These are phyloP conservation scores for Ustilago loliicola DNA, from an alignment of 1,284 basidiomycete genomes.

Conservation along the genomic window DNA sequence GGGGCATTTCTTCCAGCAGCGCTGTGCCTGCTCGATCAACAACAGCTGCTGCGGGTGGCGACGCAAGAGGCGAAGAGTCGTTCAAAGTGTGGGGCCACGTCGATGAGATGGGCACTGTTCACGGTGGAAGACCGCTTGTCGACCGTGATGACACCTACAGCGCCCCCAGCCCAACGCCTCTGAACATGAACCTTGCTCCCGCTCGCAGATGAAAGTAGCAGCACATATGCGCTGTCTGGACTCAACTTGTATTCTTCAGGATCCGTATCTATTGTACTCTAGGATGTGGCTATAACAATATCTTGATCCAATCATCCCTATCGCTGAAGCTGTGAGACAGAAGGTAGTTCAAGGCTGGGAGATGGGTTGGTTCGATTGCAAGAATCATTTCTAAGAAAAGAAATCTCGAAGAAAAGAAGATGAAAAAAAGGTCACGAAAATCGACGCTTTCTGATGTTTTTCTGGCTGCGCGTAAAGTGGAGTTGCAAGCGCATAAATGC, in stretches of 20 bases:
- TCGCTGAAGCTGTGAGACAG: not conserved
- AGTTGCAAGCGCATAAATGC: slow-evolving; percentile 1
- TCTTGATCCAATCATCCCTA: not conserved
- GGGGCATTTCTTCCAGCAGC: slow-evolving; percentile 12
- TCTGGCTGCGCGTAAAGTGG: slow-evolving; percentile 1
- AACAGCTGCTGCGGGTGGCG: slow-evolving; percentile 6
- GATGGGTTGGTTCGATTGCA: not conserved
- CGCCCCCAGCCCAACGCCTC: slow-evolving; percentile 61
- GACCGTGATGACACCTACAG: slow-evolving; percentile 62
- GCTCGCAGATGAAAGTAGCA: slow-evolving; percentile 16
- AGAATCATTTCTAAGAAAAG: not conserved
- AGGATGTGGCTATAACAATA: not conserved
- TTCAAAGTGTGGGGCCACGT: slow-evolving; percentile 57
- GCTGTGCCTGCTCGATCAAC: slow-evolving; percentile 1
- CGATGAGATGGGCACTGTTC: slow-evolving; percentile 60
- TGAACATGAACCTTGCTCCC: slow-evolving; percentile 41
- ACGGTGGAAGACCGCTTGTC: slow-evolving; percentile 58
- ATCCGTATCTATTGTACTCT: slow-evolving; percentile 9
- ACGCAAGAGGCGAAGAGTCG: slow-evolving; percentile 30
- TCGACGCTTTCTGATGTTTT: not conserved
- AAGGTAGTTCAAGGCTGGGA: not conserved
- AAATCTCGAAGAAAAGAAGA: not conserved
- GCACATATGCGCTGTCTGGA: not conserved
- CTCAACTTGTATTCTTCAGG: not conserved
- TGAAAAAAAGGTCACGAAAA: not conserved